Base-by-base conservation (phyloP, 257 asterid species). In the Penstemon davidsonii region DNA sequence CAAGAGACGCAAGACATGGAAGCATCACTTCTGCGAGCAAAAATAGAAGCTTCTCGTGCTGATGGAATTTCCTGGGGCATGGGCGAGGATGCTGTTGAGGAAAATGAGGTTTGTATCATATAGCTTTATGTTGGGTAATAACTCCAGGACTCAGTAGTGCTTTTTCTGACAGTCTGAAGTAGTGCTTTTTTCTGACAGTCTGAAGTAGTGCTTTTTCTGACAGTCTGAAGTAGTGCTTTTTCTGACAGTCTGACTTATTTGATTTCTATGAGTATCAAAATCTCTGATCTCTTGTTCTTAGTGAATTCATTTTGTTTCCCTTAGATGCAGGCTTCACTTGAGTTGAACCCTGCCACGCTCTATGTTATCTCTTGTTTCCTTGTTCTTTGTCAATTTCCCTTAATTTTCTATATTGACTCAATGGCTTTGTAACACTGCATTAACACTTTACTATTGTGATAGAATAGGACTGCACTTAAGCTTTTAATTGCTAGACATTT, bases 21-120 rank as follows among this genome's bases (percentile, higher is more conserved):
- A 82, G 90, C 86, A 70, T 93, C 97, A 68, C 95, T 93, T 74
- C 71, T 64, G 40, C 87, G 99, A 74, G 99, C 99, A 73, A 93
- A 84, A 77, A 36, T 75, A 60, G 95, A 88, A 72, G 97, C 99
- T 52, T 88, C 96, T 78, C 82, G 82, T 62, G 94, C 97, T 33
- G 96, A 88, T 78, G 99, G 99, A 41, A 79, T 90, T 78, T 93
- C 99, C 38, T 93, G 99, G 99, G 99, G 99, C 70, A 85, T 93
- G 99, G 70, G 78, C 6, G 99, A 93, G 78, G 99, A 93, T 79
- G 99, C 99, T 75, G 76, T 86, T 47, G 97, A 93, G 91, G 97
- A 90, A 78, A 78, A 62, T 45, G 99, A 93, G 96, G 97, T 93
- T 58, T 66, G 87, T 64, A n/a, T 64, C 51, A 7, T 57, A 61